These are phyloP conservation scores for Phytophthora agathidicida DNA, from an alignment of 352 stramenopile genomes.

Conservation along the genomic window DNA sequence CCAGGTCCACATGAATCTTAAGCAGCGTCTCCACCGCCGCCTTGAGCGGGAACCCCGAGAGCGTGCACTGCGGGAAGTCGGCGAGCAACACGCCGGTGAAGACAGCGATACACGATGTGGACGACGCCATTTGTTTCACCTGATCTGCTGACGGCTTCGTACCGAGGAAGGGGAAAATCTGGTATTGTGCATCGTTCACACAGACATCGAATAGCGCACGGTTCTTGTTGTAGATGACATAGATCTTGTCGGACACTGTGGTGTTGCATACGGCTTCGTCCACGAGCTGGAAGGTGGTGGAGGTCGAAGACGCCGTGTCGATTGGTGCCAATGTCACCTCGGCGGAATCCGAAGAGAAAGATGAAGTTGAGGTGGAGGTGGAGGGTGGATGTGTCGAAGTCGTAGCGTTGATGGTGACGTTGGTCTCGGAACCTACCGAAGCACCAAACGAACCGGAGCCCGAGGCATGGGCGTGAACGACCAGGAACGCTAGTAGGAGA, in stretches of 20 bases:
- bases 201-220: conserved; percentile 55
- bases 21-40: conserved; percentile 59
- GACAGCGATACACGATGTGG: conserved; percentile 45
- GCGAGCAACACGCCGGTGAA: conserved; percentile 56
- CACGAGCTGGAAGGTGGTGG: conserved; percentile 56
- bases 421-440: conserved; percentile 9
- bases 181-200: conserved; percentile 52
- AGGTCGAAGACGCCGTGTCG: conserved; percentile 44
- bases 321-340: conserved; percentile 30
- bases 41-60: conserved; percentile 59
- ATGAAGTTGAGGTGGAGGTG: conserved; percentile 1
- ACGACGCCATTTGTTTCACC: conserved; percentile 41
- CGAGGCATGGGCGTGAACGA: conserved; percentile 2
- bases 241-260: conserved; percentile 45
- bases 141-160: conserved; percentile 50
- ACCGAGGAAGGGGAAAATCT: conserved; percentile 62
- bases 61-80: conserved; percentile 51
- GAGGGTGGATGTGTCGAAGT: too few relatives aligned
- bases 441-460: conserved; percentile 22
- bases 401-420: background rate
- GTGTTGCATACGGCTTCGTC: conserved; percentile 46
- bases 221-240: conserved; percentile 64
- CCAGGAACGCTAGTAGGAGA: conserved; percentile 24
- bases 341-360: conserved; percentile 8
- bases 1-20: conserved; percentile 54